Evolutionary conservation across 805 yeast genomes (phyloP).

Genomic region (Saccharomycopsis olivae): DNA sequence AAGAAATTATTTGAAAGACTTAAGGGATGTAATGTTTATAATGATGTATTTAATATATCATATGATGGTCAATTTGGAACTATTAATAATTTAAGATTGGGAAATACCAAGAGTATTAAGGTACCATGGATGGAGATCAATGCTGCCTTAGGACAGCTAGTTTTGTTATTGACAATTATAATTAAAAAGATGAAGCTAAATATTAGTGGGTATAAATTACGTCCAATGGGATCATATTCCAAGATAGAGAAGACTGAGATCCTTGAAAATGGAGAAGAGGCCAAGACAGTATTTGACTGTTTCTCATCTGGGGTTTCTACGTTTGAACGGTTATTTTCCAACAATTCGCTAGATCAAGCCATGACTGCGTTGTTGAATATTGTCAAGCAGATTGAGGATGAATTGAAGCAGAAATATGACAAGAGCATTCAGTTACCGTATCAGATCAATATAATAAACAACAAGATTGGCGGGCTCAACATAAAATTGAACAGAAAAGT

Average conservation of each 20-base stretch:
- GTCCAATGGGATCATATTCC: slow-evolving; percentile 81
- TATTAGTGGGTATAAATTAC: slow-evolving; percentile 48
- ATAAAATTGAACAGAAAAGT: slow-evolving; percentile 55
- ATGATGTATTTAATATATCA: slow-evolving; percentile 73
- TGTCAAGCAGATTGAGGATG: slow-evolving; percentile 38
- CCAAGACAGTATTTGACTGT: slow-evolving; percentile 39
- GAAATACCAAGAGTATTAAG: slow-evolving; percentile 44
- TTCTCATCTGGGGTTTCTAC: slow-evolving; percentile 65
- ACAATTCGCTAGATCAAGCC: slow-evolving; percentile 68
- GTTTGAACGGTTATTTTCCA: slow-evolving; percentile 58
- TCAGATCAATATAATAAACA: slow-evolving; percentile 41
- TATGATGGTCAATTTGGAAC: slow-evolving; percentile 80
- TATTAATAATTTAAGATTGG: slow-evolving; percentile 78
- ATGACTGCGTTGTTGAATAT: slow-evolving; percentile 70
- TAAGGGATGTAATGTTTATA: slow-evolving; percentile 70
- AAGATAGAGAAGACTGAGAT: slow-evolving; percentile 49
- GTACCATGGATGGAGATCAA: slow-evolving; percentile 89
- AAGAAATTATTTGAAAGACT: slow-evolving; percentile 58
- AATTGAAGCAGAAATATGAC: slow-evolving; percentile 21
- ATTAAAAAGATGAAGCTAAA: slow-evolving; percentile 43
- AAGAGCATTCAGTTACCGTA: slow-evolving; percentile 59
- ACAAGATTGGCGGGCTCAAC: slow-evolving; percentile 66
- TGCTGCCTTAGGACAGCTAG: slow-evolving; percentile 82
- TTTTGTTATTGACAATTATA: slow-evolving; percentile 58
- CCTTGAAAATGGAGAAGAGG: slow-evolving; percentile 18